Evolutionary conservation across 768 basidiomycete genomes (phyloP).

Genomic region (Lentinula detonsa): DNA sequence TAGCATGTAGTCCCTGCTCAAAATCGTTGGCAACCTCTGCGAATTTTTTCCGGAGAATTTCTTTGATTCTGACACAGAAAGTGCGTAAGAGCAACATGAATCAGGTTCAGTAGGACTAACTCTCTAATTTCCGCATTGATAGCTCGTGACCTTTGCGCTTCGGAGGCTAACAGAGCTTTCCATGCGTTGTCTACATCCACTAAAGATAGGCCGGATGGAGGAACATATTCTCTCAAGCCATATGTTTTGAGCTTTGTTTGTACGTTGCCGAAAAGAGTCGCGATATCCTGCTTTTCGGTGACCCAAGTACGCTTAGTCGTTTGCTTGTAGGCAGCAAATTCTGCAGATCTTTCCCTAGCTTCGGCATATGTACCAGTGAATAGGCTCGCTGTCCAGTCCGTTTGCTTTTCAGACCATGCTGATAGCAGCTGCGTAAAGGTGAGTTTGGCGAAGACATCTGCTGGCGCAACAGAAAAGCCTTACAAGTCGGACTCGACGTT

Average conservation of each 20-base stretch:
- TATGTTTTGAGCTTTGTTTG: conserved; percentile 94
- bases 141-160: conserved; percentile 68
- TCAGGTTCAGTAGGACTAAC: conserved; percentile 36
- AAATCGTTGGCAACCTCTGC: conserved; percentile 75
- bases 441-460: not conserved
- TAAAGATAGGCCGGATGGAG: conserved; percentile 62
- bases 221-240: conserved; percentile 77
- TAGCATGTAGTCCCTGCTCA: conserved; percentile 55
- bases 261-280: conserved; percentile 85
- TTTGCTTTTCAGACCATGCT: conserved; percentile 61
- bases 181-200: conserved; percentile 75
- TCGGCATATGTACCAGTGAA: conserved; percentile 76
- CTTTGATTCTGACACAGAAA: conserved; percentile 60
- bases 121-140: conserved; percentile 89
- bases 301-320: conserved; percentile 86
- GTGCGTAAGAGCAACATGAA: not conserved
- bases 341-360: conserved; percentile 69
- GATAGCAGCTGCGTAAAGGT: conserved; percentile 46
- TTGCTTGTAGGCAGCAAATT: conserved; percentile 77
- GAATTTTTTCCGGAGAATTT: conserved; percentile 68
- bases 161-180: conserved; percentile 64
- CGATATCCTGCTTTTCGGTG: conserved; percentile 82
- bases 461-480: conserved; percentile 13
- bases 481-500: conserved; percentile 74
- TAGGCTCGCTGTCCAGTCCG: conserved; percentile 58